Evolutionary conservation across 495 filamentous ascomycete genomes (phyloP).

Genomic region (Cenococcum geophilum): DNA sequence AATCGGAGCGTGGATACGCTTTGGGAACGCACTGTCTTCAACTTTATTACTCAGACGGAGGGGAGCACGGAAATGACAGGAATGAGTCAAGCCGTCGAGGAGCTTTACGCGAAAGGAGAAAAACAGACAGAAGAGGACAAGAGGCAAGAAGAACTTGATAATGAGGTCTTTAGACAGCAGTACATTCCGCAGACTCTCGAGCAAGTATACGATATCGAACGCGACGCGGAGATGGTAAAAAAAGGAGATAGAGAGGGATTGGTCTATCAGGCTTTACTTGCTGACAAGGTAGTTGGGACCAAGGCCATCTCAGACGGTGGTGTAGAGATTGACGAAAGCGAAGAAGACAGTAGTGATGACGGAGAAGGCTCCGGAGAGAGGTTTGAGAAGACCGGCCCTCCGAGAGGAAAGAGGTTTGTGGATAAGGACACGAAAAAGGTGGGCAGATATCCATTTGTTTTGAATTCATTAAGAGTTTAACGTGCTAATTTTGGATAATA

Average conservation of each 20-base stretch:
- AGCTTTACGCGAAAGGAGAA: conserved; percentile 43
- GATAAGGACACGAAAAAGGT: conserved; percentile 84
- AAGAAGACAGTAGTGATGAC: conserved; percentile 38
- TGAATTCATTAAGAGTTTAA: not conserved
- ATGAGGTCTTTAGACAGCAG: conserved; percentile 87
- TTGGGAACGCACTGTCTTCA: conserved; percentile 65
- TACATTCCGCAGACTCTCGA: conserved; percentile 92
- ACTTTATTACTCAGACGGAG: conserved; percentile 62
- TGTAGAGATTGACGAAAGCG: conserved; percentile 20
- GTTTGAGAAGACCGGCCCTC: conserved; percentile 47
- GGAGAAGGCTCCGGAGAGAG: conserved; percentile 30
- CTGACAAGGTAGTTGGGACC: conserved; percentile 51
- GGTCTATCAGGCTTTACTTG: conserved; percentile 75
- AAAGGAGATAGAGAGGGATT: conserved; percentile 65
- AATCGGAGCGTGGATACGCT: conserved; percentile 75
- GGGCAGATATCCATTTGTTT: conserved; percentile 7
- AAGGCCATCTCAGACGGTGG: conserved; percentile 5
- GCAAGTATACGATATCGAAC: conserved; percentile 92
- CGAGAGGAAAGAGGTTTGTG: conserved; percentile 81
- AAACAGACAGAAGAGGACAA: conserved; percentile 38
- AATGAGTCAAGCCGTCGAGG: conserved; percentile 48
- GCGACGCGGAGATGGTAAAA: conserved; percentile 71
- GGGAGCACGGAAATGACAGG: conserved; percentile 44
- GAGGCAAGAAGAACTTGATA: conserved; percentile 59
- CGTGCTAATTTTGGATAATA: conserved; percentile 33